Base-by-base conservation (phyloP, 23 red algal genomes). In the Gracilariopsis chorda region DNA sequence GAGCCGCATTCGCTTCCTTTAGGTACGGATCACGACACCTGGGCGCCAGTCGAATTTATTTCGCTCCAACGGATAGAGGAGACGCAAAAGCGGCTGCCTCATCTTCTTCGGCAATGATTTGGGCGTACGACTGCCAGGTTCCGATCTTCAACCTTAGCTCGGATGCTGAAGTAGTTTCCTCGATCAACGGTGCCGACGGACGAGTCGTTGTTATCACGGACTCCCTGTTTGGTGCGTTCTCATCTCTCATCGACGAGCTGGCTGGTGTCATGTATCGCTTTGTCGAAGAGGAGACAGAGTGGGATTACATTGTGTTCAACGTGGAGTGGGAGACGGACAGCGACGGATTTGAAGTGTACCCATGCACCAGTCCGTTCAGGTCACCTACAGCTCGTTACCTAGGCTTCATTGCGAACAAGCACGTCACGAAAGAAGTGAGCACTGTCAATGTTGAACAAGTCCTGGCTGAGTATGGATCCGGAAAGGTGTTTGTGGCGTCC, bases 121-220 rank as follows among this genome's bases (percentile, higher is more conserved):
- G 87, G 87, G 87, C 87, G 14, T 91, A 91, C 47, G 87, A 79
- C 51, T 91, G 87, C 45, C 87, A 91, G 47, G 73, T 81, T 51
- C 87, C 87, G 1, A 69, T 79, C 12, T 79, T 79, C 74, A 46
- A 30, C 28, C 23, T 72, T 9, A n/a, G 44, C 32, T 68, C 40
- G 39, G 71, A 45, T n/a, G 30, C 20, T 13, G 52, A 80, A 25
- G 51, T 65, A 34, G 37, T 70, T 60, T 29, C 42, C 23, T 68
- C 87, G 3, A 35, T 81, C 30, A 79, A 44, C 35, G 40, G 37
- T 20, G 28, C 78, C 29, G 68, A 63, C 21, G 60, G 59, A 8
- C n/a, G 71, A 43, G 68, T 46, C 4, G 56, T 84, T 30, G 56
- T 93, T 3, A 46, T 82, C 59, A 77, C 78, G 21, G 69, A 69